Evolutionary conservation across 2,329 filamentous ascomycete species (phyloP).

Genomic region (Nannizziopsis barbatae): DNA sequence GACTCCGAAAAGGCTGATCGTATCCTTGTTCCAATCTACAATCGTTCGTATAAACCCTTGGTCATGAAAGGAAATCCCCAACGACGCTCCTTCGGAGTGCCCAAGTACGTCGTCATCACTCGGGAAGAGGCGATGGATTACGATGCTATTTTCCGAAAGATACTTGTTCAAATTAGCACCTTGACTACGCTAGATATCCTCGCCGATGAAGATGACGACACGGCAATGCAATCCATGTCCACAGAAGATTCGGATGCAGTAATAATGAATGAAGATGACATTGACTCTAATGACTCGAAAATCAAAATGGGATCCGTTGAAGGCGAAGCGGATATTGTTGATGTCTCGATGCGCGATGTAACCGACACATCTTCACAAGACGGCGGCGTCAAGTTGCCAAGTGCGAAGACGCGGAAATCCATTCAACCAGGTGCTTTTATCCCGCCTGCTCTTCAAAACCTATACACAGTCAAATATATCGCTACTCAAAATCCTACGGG

Average conservation of each 20-base stretch:
- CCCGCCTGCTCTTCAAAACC: conserved; percentile 50
- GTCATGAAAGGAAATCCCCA: conserved; percentile 19
- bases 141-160: conserved; percentile 65
- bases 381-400: conserved; percentile 18
- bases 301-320: conserved; percentile 69
- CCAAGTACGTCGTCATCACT: conserved; percentile 59
- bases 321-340: conserved; percentile 81
- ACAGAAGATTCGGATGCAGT: conserved; percentile 57
- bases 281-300: conserved; percentile 56
- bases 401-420: conserved; percentile 28
- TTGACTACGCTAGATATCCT: conserved; percentile 63
- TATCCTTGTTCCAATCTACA: conserved; percentile 40
- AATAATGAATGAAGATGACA: conserved; percentile 50
- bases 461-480: conserved; percentile 69
- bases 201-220: conserved; percentile 38
- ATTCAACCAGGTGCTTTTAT: conserved; percentile 48
- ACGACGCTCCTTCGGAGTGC: conserved; percentile 32
- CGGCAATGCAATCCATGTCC: conserved; percentile 41
- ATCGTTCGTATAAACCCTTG: conserved; percentile 27
- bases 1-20: conserved; percentile 37
- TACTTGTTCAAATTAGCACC: conserved; percentile 62
- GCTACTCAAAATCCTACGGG: conserved; percentile 50
- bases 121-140: conserved; percentile 59
- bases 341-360: conserved; percentile 70
- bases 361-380: conserved; percentile 27